Percentiles rank a stretch among this genome's conserved stretches.
phyloP scores from a whole-genome alignment of 225 moss, liverwort and hornwort genomes.

The Sphagnum contortum region DNA sequence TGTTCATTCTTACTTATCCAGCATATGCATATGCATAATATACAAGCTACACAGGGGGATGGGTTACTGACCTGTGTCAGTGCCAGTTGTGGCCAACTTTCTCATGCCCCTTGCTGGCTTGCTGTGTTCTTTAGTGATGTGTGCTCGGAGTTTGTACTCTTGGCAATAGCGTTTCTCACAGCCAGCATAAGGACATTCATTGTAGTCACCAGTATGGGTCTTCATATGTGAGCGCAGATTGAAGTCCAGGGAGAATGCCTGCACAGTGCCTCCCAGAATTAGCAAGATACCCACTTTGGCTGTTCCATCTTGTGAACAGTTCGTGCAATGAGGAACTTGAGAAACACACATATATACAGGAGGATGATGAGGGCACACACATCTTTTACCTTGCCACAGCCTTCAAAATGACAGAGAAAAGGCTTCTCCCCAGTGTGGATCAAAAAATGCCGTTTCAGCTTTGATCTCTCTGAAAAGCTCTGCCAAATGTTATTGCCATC shows the following conservation, averaged over 20 bases:
- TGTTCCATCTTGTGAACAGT: no score
- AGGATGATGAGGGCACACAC: neutral
- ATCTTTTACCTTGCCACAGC: conserved; percentile 80
- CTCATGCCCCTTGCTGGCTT: conserved; percentile 29
- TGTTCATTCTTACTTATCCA: no score
- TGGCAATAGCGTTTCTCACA: conserved; percentile 98
- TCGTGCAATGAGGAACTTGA: no score
- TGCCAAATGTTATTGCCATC: conserved; percentile 14
- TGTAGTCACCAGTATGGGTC: conserved; percentile 96
- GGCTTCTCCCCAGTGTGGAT: conserved; percentile 98
- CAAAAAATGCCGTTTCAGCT: conserved; percentile 91
- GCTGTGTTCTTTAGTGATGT: conserved; percentile 87
- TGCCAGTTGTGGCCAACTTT: conserved; percentile 23
- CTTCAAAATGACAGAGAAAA: conserved; percentile 78
- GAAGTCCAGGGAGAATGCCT: conserved; percentile 96
- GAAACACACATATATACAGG: neutral
- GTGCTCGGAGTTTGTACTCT: conserved; percentile 92
- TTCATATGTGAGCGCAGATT: conserved; percentile 97
- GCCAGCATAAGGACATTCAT: conserved; percentile 87
- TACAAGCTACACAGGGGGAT: no score
- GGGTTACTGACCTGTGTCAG: no score
- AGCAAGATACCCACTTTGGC: no score
- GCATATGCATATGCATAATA: no score
- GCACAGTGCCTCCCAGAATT: conserved; percentile 1
- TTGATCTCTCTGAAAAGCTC: conserved; percentile 97